Conservation (phyloP, 345 rosid genomes). For the Nasturtium officinale region DNA sequence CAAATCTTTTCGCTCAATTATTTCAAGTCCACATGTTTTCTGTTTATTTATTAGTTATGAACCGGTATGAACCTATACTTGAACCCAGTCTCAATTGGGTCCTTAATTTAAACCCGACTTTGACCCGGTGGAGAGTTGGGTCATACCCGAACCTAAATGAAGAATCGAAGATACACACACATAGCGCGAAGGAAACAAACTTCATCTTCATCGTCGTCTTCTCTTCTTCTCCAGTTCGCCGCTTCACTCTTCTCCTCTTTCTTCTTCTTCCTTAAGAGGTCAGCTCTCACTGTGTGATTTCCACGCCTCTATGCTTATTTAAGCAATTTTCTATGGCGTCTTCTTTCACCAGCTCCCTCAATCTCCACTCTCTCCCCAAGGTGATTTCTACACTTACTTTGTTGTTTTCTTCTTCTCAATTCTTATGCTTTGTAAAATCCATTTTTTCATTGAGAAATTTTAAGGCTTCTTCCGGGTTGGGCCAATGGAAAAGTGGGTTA, state of each 20-base stretch:
- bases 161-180: neutral
- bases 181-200: constrained; percentile 35
- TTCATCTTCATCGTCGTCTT: constrained; percentile 35
- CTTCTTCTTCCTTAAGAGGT: constrained; percentile 21
- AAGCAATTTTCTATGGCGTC: constrained; percentile 54
- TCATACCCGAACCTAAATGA: constrained; percentile 24
- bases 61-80: constrained; percentile 19
- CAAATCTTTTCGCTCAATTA: constrained; percentile 5
- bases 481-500: constrained; percentile 34
- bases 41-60: constrained; percentile 14
- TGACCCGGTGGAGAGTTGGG: constrained; percentile 15
- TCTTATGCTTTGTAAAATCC: neutral
- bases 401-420: neutral
- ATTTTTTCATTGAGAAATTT: neutral
- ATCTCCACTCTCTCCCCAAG: constrained; percentile 56
- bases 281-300: constrained; percentile 18
- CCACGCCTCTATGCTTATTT: constrained; percentile 44
- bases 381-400: constrained; percentile 32
- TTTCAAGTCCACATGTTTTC: constrained; percentile 36
- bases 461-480: constrained; percentile 46
- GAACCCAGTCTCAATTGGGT: constrained; percentile 12
- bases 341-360: constrained; percentile 49
- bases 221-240: constrained; percentile 32
- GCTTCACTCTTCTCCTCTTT: neutral
- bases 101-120: constrained; percentile 18